Evolutionary conservation across 163 green algal genomes (phyloP), one percentile per base, ranked within the genome.

Genomic region (Chloromonas sp.): DNA sequence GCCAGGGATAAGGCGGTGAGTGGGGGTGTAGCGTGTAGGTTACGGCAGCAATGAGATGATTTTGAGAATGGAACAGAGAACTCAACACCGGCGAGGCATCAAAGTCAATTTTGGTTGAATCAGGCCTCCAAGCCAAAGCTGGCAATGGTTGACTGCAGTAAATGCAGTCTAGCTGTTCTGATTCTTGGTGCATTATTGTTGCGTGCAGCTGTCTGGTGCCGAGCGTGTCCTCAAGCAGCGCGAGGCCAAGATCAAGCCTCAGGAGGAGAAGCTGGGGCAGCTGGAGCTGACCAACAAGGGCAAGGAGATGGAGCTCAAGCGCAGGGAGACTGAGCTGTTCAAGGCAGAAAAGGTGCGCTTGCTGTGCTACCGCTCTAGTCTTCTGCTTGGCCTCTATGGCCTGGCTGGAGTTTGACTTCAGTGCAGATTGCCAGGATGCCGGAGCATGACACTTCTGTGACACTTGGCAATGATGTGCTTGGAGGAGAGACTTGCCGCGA

Each of bases 251-350:
- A 36, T 79, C 13, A 79, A 79, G 71, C 71, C 11, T 11, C 13
- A 36, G 14, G 71, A 79, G 71, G 71, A 79, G 5, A 79, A 79
- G 71, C 71, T 79, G 11, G 71, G 11, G 5, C 71, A 79, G 71
- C 71, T 11, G 5, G 71, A 79, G 71, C 2, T 79, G 71, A 59
- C 71, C 2, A 14, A 59, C 13, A 58, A 36, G 14, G 14, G 13
- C 71, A 79, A 79, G 71, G 71, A 79, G 71, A 2, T 79, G 71
- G 71, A 79, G 71, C 71, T 79, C 13, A 79, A 36, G 71, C 5
- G 71, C 13, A 36, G 71, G 14, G 71, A 79, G 71, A 59, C 71
- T 3, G 71, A 79, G 71, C 13, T 79, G 71, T 11, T 2, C 11
- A 79, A 79, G 71, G 14, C 5, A 14, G 71, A 79, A 2, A 79